Conservation (phyloP, 2,329 filamentous ascomycete species). For the Microascus cirrosus region DNA sequence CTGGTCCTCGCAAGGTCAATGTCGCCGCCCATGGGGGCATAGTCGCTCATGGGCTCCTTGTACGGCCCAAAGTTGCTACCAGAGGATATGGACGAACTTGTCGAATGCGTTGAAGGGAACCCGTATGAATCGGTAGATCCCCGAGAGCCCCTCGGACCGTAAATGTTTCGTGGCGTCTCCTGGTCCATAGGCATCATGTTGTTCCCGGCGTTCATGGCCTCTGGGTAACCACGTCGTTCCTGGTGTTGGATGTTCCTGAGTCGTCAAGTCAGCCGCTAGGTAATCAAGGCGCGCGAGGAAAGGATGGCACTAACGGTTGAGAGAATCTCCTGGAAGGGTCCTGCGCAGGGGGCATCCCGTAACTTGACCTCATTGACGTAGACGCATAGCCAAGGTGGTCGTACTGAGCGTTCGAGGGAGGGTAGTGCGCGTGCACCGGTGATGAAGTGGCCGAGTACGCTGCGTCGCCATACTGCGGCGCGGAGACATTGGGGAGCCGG, state of each 20-base stretch:
- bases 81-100: conserved; percentile 83
- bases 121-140: conserved; percentile 80
- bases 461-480: conserved; percentile 60
- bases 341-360: conserved; percentile 44
- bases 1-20: conserved; percentile 71
- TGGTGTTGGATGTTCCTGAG: conserved; percentile 41
- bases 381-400: conserved; percentile 67
- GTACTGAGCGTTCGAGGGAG: conserved; percentile 59
- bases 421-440: conserved; percentile 54
- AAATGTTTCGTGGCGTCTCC: conserved; percentile 85
- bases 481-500: conserved; percentile 45
- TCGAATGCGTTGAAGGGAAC: conserved; percentile 75
- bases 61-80: conserved; percentile 71
- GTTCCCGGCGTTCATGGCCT: conserved; percentile 84
- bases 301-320: conserved; percentile 60
- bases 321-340: conserved; percentile 59
- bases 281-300: too few species aligned
- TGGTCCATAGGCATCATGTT: conserved; percentile 95
- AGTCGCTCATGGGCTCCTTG: conserved; percentile 83
- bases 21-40: conserved; percentile 80
- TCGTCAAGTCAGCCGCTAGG: conserved; percentile 12
- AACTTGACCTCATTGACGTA: conserved; percentile 48
- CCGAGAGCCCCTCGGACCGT: conserved; percentile 57
- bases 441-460: conserved; percentile 53
- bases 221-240: conserved; percentile 64